These are phyloP conservation scores for Rhipidocladum racemiflorum DNA, from an alignment of 176 grass and related monocot species.

Conservation along the genomic window DNA sequence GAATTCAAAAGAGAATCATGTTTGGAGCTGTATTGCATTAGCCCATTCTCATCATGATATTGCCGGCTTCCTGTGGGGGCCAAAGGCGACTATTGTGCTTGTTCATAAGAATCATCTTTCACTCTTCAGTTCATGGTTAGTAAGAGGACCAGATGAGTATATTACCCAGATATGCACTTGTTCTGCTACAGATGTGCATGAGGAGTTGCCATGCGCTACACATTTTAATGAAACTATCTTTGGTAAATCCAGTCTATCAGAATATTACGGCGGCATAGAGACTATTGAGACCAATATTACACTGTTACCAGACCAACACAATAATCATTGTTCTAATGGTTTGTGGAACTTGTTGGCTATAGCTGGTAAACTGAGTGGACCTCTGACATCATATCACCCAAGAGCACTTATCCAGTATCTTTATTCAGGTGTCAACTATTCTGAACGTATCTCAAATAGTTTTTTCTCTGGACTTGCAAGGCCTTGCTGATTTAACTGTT, in stretches of 20 bases:
- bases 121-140: slow-evolving; percentile 64
- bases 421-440: slow-evolving; percentile 73
- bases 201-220: slow-evolving; percentile 39
- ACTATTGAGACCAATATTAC: slow-evolving; percentile 30
- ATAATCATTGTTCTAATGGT: slow-evolving; percentile 32
- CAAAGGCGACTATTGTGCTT: slow-evolving; percentile 70
- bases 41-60: slow-evolving; percentile 57
- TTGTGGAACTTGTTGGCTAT: slow-evolving; percentile 69
- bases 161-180: slow-evolving; percentile 2
- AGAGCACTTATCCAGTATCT: slow-evolving; percentile 69
- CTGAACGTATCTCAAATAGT: slow-evolving; percentile 7
- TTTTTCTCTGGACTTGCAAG: slow-evolving; percentile 3
- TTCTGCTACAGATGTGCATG: slow-evolving; percentile 30
- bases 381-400: slow-evolving; percentile 70
- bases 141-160: slow-evolving; percentile 23
- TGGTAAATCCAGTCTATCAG: slow-evolving; percentile 40
- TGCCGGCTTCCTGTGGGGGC: slow-evolving; percentile 76
- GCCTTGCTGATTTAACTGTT: neutral
- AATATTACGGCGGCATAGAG: slow-evolving; percentile 29
- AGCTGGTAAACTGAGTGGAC: slow-evolving; percentile 53
- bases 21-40: slow-evolving; percentile 85
- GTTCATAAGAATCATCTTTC: slow-evolving; percentile 86
- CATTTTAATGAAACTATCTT: slow-evolving; percentile 43
- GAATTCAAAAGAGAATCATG: slow-evolving; percentile 46
- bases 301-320: slow-evolving; percentile 19